Percentiles rank a stretch among this genome's conserved stretches.
Conservation (phyloP, 106 monocot species). For the Hemerocallis citrina region DNA sequence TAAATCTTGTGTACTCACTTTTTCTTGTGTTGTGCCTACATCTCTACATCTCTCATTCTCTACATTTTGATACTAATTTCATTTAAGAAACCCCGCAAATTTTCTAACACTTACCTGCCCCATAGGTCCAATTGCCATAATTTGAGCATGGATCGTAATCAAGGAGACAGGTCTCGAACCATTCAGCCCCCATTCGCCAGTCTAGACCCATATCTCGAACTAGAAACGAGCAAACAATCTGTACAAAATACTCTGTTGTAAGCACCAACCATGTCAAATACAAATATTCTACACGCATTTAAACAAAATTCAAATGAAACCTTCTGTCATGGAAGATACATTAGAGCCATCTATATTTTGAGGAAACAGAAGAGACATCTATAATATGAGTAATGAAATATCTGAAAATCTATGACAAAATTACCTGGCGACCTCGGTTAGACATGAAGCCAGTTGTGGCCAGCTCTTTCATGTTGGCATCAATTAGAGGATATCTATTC, state of each 20-base stretch:
- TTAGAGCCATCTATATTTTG: too few species aligned
- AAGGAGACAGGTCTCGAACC: constrained; percentile 87
- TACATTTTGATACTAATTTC: too few species aligned
- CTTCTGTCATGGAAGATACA: too few species aligned
- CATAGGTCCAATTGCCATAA: constrained; percentile 98
- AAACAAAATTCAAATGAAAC: too few species aligned
- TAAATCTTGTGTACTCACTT: too few species aligned
- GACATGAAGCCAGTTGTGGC: constrained; percentile 88
- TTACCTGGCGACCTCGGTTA: constrained; percentile 95
- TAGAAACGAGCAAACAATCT: constrained; percentile 98
- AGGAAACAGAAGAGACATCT: too few species aligned
- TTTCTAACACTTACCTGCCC: constrained; percentile 86
- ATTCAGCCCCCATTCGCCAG: constrained; percentile 95
- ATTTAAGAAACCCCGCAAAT: too few species aligned
- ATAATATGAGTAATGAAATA: too few species aligned
- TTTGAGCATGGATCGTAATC: constrained; percentile 97
- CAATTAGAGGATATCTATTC: constrained; percentile 81
- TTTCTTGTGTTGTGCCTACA: too few species aligned
- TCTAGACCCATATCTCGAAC: constrained; percentile 92
- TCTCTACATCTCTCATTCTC: too few species aligned
- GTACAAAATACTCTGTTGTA: constrained; percentile 4
- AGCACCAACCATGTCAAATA: too few species aligned
- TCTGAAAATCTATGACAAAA: not conserved
- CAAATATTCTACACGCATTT: too few species aligned
- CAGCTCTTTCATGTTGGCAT: constrained; percentile 98